These are phyloP conservation scores for Pyrenophora graminea DNA, from an alignment of 2,329 filamentous ascomycete genomes.

Conservation along the genomic window DNA sequence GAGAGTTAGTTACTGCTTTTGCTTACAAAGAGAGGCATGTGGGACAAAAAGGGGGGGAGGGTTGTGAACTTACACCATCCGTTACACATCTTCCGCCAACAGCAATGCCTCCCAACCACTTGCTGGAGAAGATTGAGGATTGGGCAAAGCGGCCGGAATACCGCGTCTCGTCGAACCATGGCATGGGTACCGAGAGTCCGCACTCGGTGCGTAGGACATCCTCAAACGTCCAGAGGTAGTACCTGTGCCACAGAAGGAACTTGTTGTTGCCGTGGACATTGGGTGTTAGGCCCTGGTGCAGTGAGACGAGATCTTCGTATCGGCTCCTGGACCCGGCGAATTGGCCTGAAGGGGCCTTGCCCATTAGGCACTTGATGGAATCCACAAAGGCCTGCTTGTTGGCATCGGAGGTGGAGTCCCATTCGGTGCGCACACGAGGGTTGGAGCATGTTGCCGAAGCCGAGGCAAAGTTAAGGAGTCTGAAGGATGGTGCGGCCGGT, in stretches of 20 bases:
- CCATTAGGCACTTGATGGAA: constrained; percentile 38
- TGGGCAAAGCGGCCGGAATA: constrained; percentile 37
- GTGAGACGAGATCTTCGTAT: constrained; percentile 42
- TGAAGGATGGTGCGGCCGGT: not conserved
- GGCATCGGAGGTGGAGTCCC: constrained; percentile 33
- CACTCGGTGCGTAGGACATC: constrained; percentile 49
- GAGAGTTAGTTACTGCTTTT: constrained; percentile 5
- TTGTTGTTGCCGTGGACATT: constrained; percentile 42
- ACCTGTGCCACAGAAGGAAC: constrained; percentile 53
- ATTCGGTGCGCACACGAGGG: constrained; percentile 37
- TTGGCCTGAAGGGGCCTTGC: constrained; percentile 26
- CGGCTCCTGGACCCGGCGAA: constrained; percentile 33
- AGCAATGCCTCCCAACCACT: constrained; percentile 34
- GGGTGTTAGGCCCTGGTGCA: constrained; percentile 41
- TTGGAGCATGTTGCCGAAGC: constrained; percentile 30
- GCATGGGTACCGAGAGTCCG: constrained; percentile 46
- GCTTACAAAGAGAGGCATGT: not conserved
- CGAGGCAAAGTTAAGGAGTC: not conserved
- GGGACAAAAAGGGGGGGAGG: not conserved
- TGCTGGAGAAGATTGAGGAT: constrained; percentile 37
- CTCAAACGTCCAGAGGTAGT: constrained; percentile 50
- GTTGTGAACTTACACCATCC: constrained; percentile 36
- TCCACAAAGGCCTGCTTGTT: constrained; percentile 34
- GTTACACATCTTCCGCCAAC: constrained; percentile 36
- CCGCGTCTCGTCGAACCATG: constrained; percentile 46